Percentiles rank a stretch among this genome's conserved stretches.
Conservation (phyloP, 2,329 filamentous ascomycete genomes). For the Neofusicoccum ribis region DNA sequence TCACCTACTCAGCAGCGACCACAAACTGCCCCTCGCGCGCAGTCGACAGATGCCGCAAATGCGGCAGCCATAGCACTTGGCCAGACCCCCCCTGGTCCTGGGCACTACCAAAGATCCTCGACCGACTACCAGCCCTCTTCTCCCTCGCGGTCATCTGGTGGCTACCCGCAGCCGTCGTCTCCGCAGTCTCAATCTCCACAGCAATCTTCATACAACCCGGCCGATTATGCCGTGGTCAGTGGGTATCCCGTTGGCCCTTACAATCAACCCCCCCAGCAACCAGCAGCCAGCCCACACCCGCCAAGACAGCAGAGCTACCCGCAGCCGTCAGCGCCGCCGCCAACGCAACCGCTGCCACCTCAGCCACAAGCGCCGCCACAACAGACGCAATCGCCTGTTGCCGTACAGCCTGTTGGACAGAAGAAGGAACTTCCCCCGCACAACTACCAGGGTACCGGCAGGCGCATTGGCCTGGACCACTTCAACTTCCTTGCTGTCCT, state of each 20-base stretch:
- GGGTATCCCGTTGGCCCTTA: conserved; percentile 32
- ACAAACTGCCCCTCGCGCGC: conserved; percentile 48
- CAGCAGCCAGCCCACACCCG: conserved; percentile 31
- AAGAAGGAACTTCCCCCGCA: conserved; percentile 68
- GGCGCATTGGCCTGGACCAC: conserved; percentile 91
- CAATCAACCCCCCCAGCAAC: conserved; percentile 37
- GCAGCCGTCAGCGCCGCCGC: conserved; percentile 46
- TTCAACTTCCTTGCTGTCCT: conserved; percentile 99
- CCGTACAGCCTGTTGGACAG: conserved; percentile 29
- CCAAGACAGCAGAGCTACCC: conserved; percentile 34
- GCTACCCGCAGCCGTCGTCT: conserved; percentile 40
- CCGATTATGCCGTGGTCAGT: conserved; percentile 63
- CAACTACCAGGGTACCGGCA: conserved; percentile 68
- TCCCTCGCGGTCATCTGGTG: conserved; percentile 33
- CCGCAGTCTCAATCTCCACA: conserved; percentile 47
- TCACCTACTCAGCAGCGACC: conserved; percentile 51
- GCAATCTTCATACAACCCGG: conserved; percentile 72
- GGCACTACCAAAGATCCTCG: conserved; percentile 46
- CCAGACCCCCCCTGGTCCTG: conserved; percentile 37
- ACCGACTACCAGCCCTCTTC: conserved; percentile 41
- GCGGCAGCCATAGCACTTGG: conserved; percentile 52
- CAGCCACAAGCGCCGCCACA: conserved; percentile 44
- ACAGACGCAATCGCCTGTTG: conserved; percentile 34
- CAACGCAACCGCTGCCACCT: conserved; percentile 44
- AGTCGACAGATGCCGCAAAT: conserved; percentile 49